Evolutionary conservation across 345 rosid species (phyloP).

Genomic region (Hibiscus tridactylites): DNA sequence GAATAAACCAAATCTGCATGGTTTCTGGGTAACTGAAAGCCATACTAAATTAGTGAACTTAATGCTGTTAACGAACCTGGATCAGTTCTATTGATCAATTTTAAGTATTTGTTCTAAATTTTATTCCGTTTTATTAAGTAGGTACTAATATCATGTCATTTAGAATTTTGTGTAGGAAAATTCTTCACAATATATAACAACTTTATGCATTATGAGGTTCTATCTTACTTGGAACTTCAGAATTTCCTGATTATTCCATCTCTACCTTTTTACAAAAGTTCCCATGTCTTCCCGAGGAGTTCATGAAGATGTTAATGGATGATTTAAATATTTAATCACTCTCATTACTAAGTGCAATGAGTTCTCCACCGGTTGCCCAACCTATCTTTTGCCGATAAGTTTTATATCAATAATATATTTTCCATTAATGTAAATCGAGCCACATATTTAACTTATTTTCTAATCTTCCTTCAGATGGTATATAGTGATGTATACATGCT

Average conservation of each 20-base stretch:
- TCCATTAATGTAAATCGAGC: not conserved
- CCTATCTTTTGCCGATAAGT: not conserved
- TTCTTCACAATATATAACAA: not conserved
- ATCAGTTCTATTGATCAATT: not conserved
- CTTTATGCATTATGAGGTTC: not conserved
- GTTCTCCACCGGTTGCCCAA: not conserved
- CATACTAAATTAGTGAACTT: not conserved
- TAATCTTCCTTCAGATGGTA: slow-evolving; percentile 54
- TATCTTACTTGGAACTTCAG: not conserved
- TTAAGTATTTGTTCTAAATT: not conserved
- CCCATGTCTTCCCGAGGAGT: not conserved
- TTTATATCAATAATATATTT: not conserved
- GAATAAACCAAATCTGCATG: not conserved
- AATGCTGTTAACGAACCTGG: not conserved
- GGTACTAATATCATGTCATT: not conserved
- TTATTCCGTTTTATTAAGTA: not conserved
- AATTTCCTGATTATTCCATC: not conserved
- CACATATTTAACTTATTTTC: not conserved
- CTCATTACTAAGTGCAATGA: not conserved
- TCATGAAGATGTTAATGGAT: not conserved
- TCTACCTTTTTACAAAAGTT: not conserved
- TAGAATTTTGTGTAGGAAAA: not conserved
- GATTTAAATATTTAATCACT: not conserved
- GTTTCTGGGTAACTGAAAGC: not conserved
- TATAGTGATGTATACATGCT: slow-evolving; percentile 80